Evolutionary conservation across 75 land plant genomes (phyloP).

Genomic region (Selaginella tamariscina): DNA sequence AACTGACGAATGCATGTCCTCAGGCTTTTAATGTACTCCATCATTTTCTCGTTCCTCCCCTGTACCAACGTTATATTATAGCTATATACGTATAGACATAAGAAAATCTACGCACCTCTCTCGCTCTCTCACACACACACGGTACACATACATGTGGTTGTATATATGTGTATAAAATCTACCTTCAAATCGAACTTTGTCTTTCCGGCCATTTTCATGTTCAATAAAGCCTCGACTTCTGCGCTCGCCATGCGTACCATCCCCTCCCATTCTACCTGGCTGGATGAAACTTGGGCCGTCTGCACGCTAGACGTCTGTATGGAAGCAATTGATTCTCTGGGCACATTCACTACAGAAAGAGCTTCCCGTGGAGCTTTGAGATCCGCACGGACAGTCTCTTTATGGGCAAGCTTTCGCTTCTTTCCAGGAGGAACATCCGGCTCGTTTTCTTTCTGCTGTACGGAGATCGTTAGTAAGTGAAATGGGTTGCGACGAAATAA

Average conservation of each 20-base stretch:
- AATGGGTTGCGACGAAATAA: no score
- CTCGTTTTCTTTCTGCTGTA: background rate
- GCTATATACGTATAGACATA: no score
- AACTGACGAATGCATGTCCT: conserved; percentile 69
- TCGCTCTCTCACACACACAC: no score
- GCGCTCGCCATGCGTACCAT: conserved; percentile 18
- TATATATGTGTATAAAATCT: background rate
- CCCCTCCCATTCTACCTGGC: conserved; percentile 14
- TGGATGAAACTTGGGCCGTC: background rate
- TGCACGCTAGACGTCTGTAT: background rate
- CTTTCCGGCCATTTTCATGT: conserved; percentile 49
- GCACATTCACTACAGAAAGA: background rate
- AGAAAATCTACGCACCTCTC: no score
- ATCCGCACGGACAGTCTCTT: background rate
- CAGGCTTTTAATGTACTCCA: conserved; percentile 67
- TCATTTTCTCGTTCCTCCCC: conserved; percentile 81
- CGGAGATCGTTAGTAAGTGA: background rate
- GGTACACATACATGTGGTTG: background rate
- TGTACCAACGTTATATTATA: no score
- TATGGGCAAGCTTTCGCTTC: background rate
- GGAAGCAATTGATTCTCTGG: conserved; percentile 10
- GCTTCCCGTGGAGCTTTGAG: background rate
- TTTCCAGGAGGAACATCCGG: background rate
- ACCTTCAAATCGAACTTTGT: conserved; percentile 64
- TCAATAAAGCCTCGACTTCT: conserved; percentile 41